A percentile compares a stretch with the other conserved stretches of the same genome.
Conservation (phyloP, 2,329 filamentous ascomycete species). For the Colletotrichum eleusines region DNA sequence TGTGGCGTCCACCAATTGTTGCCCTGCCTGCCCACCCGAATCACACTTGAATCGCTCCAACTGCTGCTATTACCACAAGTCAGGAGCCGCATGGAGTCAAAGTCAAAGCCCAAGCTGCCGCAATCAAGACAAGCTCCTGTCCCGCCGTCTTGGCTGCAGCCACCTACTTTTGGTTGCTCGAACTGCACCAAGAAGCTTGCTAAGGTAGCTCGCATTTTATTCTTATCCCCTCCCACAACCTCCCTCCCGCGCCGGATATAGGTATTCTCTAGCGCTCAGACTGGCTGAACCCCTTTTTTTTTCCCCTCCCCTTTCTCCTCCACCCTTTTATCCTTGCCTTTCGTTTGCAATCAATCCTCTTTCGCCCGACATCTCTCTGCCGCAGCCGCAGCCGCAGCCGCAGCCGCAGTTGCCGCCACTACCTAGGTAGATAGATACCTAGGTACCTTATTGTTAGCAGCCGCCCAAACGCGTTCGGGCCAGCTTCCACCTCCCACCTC, state of each 20-base stretch:
- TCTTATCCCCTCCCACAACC: slow-evolving; percentile 33
- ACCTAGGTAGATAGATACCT: too few relatives aligned
- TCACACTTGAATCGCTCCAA: not conserved
- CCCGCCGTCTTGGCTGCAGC: slow-evolving; percentile 8
- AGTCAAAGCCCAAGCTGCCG: slow-evolving; percentile 1
- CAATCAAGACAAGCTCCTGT: not conserved
- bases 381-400: not conserved
- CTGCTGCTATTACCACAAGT: not conserved
- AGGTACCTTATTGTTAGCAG: slow-evolving; percentile 16
- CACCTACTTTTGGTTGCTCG: slow-evolving; percentile 16
- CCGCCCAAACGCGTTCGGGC: slow-evolving; percentile 19
- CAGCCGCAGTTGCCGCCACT: too few relatives aligned
- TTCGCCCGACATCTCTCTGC: not conserved
- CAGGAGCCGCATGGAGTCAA: not conserved
- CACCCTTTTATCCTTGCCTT: not conserved
- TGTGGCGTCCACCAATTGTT: not conserved
- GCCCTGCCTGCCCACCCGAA: slow-evolving; percentile 29
- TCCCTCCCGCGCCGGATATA: slow-evolving; percentile 30
- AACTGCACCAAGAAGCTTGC: slow-evolving; percentile 15
- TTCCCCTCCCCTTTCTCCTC: not conserved
- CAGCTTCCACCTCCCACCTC: slow-evolving; percentile 20
- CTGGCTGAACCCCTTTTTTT: not conserved
- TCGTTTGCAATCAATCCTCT: slow-evolving; percentile 2
- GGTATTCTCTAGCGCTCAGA: slow-evolving; percentile 15
- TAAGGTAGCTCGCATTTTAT: slow-evolving; percentile 20